Evolutionary conservation across 768 basidiomycete species (phyloP).

Genomic region (Tulasnella sp.): DNA sequence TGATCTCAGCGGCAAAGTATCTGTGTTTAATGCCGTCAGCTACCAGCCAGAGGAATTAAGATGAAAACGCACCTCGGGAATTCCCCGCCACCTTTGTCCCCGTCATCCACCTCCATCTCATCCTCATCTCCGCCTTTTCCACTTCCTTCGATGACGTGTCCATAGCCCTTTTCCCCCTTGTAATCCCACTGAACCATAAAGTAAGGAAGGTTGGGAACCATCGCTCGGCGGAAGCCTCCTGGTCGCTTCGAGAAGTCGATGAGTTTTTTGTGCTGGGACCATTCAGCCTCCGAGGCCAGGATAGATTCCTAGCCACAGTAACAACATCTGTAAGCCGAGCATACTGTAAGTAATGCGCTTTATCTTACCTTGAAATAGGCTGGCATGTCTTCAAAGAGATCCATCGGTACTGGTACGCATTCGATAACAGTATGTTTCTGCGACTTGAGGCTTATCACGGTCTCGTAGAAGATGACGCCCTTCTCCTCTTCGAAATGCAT

Average conservation of each 20-base stretch:
- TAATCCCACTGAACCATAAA: conserved; percentile 99
- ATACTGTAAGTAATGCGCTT: background rate
- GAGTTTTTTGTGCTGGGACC: conserved; percentile 97
- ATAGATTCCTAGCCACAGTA: conserved; percentile 72
- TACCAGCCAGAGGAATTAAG: background rate
- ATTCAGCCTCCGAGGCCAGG: conserved; percentile 86
- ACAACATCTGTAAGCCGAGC: background rate
- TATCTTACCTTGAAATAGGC: conserved; percentile 81
- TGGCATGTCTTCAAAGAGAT: conserved; percentile 78
- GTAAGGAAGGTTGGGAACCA: conserved; percentile 97
- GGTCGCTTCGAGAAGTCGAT: conserved; percentile 89
- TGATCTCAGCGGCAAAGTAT: conserved; percentile 92
- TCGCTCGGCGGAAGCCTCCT: conserved; percentile 88
- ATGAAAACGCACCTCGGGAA: conserved; percentile 66
- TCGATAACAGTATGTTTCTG: conserved; percentile 94
- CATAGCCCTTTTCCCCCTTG: conserved; percentile 96
- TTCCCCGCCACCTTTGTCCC: conserved; percentile 85
- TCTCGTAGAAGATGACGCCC: conserved; percentile 94
- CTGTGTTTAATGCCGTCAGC: conserved; percentile 42
- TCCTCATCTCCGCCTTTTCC: conserved; percentile 64
- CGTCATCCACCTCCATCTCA: conserved; percentile 68
- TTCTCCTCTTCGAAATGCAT: conserved; percentile 93
- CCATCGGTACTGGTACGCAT: conserved; percentile 88
- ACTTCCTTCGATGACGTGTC: conserved; percentile 94
- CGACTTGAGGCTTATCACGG: conserved; percentile 76